Percentiles rank a stretch among this genome's conserved stretches.
Conservation (phyloP, 306 rosid genomes). For the Medicago arabica region DNA sequence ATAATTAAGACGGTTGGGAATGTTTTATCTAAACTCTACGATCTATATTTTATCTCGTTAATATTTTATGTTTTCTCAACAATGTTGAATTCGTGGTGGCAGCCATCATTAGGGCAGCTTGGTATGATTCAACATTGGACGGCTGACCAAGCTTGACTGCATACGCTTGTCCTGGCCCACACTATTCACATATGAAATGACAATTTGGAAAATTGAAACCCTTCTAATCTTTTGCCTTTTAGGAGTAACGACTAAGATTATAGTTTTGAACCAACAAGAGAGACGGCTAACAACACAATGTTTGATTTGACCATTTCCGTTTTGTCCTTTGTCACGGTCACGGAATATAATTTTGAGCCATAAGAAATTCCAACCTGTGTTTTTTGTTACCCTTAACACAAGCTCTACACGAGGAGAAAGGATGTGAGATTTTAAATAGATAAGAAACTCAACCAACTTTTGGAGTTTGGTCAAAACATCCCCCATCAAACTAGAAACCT, state of each 20-base stretch:
- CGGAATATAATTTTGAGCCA: neutral
- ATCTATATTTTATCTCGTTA: too few relatives aligned
- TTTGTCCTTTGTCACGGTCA: neutral
- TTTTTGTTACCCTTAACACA: too few relatives aligned
- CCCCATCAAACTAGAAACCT: too few relatives aligned
- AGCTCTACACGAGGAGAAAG: too few relatives aligned
- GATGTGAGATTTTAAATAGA: too few relatives aligned
- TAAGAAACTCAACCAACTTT: too few relatives aligned
- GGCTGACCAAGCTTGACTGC: neutral
- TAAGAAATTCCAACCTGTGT: neutral
- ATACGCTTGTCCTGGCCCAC: neutral
- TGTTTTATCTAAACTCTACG: too few relatives aligned
- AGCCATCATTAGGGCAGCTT: neutral
- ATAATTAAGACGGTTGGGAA: too few relatives aligned
- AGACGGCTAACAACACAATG: neutral
- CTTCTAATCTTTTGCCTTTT: neutral
- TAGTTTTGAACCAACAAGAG: neutral
- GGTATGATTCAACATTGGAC: neutral
- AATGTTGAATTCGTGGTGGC: neutral
- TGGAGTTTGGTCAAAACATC: too few relatives aligned
- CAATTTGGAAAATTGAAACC: neutral
- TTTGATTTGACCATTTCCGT: neutral
- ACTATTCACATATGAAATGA: neutral
- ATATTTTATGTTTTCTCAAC: neutral
- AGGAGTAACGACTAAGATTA: neutral